These are phyloP conservation scores for Pythium utonaiense DNA, from an alignment of 352 stramenopile genomes.

Conservation along the genomic window DNA sequence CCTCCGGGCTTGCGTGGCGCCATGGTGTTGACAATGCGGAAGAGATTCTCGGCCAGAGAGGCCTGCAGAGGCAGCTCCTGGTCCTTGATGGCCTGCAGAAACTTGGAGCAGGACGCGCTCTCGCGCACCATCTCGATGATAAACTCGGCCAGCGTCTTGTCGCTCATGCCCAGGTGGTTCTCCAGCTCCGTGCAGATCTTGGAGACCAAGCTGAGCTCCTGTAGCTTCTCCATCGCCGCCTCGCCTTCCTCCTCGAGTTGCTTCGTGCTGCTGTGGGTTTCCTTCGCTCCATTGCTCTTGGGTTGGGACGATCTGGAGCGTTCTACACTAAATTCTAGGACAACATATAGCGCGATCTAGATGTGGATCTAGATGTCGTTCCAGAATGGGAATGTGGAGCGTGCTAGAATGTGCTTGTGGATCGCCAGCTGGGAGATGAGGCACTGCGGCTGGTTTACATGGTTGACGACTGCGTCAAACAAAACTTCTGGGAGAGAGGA, in stretches of 20 bases:
- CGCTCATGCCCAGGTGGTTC: constrained; percentile 93
- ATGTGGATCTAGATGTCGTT: background rate
- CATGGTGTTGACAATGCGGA: constrained; percentile 82
- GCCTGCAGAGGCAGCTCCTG: constrained; percentile 60
- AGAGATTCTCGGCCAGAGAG: constrained; percentile 70
- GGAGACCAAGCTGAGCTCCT: constrained; percentile 85
- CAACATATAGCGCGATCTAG: background rate
- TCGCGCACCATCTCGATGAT: constrained; percentile 89
- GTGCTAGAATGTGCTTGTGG: constrained; percentile 1
- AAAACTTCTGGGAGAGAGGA: constrained; percentile 3
- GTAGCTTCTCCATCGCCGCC: constrained; percentile 79
- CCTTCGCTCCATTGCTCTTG: constrained; percentile 12
- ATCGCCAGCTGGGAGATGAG: constrained; percentile 11
- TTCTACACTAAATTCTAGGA: background rate
- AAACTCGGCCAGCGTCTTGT: constrained; percentile 97
- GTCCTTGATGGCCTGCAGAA: constrained; percentile 54
- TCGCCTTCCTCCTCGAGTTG: constrained; percentile 8
- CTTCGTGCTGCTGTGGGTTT: constrained; percentile 5
- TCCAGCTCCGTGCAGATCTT: constrained; percentile 88
- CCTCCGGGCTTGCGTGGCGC: constrained; percentile 38
- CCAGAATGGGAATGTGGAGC: background rate
- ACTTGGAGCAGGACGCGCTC: constrained; percentile 56
- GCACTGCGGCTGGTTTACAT: constrained; percentile 7
- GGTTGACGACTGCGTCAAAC: constrained; percentile 16
- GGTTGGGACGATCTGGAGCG: background rate